Percentiles rank a stretch among this genome's conserved stretches.
phyloP scores from a whole-genome alignment of 2,329 filamentous ascomycete species.

The Colletotrichum ledebouriae region DNA sequence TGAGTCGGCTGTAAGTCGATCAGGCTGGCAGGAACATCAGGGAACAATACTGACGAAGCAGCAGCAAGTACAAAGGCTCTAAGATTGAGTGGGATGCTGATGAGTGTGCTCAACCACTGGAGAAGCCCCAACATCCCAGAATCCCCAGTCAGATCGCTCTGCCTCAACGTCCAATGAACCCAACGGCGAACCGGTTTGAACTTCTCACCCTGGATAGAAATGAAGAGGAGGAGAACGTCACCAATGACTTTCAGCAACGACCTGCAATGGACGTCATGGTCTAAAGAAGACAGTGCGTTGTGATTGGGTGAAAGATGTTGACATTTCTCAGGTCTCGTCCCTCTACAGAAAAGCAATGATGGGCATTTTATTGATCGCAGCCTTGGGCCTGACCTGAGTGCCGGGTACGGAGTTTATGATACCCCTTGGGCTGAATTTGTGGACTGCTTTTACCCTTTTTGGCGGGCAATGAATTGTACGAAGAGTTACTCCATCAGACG shows the following conservation, averaged over 20 bases:
- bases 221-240: constrained; percentile 50
- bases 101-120: constrained; percentile 75
- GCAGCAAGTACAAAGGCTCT: constrained; percentile 75
- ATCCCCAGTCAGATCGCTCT: constrained; percentile 46
- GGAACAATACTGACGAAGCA: constrained; percentile 49
- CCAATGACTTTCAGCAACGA: constrained; percentile 26
- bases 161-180: constrained; percentile 53
- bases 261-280: constrained; percentile 45
- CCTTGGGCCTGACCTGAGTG: not conserved
- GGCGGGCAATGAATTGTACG: too few species aligned
- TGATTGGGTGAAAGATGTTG: not conserved
- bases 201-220: constrained; percentile 66
- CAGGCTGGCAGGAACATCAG: not conserved
- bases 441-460: not conserved
- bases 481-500: too few species aligned
- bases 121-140: constrained; percentile 48
- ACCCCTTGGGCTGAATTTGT: not conserved
- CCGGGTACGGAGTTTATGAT: constrained; percentile 14
- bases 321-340: too few species aligned
- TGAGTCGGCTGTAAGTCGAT: constrained; percentile 65
- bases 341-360: too few species aligned
- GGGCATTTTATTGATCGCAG: too few species aligned
- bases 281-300: not conserved
- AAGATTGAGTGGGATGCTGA: constrained; percentile 80
- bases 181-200: constrained; percentile 72